Base-by-base conservation (phyloP, 345 rosid genomes). In the Microthlaspi erraticum region DNA sequence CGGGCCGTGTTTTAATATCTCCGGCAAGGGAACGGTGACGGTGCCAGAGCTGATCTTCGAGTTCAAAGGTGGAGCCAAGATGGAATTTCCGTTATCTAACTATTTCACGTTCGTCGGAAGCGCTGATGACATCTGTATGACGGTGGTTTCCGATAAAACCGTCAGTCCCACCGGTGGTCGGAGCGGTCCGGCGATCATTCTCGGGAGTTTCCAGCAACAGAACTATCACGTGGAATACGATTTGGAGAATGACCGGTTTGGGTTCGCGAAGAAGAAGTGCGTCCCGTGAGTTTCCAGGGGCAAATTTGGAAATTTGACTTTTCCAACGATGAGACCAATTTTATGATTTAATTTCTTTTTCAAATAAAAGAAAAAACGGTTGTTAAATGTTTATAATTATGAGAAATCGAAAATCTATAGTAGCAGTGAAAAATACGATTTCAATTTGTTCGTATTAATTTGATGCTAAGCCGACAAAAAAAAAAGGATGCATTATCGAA, bases 141-240 rank as follows among this genome's bases (percentile, higher is more conserved):
- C 84, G 19, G 65, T 91, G 29, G 80, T 84, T 38, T 76, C 87
- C 10, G 86, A 82, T 44, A 34, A 11, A 0, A 66, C 13, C 0
- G 50, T 56, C 14, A 77, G 76, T 63, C 70, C 81, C 3, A 43
- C 75, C 54, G 79, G 52, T 2, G 52, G 16, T 1, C 9, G 36
- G 45, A 70, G 80, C 19, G 97, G 97, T 0, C 98, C 97, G 80
- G 88, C 91, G 49, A 84, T 93, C 3, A 83, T 93, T 5, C 34
- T 93, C 46, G 98, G 97, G 36, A 85, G 80, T 78, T 93, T 85
- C 32, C 97, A 93, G 85, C 92, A 83, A 74, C 94, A 84, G 82
- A 86, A 93, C 75, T 87, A 81, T 76, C 64, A 84, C 29, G 54
- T 91, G 5, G 98, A 93, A 72, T 93, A 76, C 70, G 96, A 91